Base-by-base conservation (phyloP, 192 early-diverging fungal species). In the Umbelopsis sp. region DNA sequence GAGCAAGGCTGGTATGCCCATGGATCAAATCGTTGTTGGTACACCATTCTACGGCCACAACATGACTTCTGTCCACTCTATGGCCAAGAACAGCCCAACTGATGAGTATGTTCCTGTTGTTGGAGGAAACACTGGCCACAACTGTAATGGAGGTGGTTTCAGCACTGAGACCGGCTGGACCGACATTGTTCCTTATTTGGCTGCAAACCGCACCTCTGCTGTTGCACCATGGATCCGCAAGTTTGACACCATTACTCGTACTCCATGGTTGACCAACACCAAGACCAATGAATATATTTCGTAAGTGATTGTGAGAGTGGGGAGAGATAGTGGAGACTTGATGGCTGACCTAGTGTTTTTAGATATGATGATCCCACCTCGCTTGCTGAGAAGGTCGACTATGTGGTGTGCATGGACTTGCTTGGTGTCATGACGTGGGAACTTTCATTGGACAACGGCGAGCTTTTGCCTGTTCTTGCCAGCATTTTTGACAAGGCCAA, bases 221-320 rank as follows among this genome's bases (percentile, higher is more conserved):
- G 66, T 70, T 15, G 46, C 78, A 5, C 80, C 78, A 13, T 90
- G 84, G 84, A 50, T 83, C 1, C 75, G 81, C 27, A 74, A 84
- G 30, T 89, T 80, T 77, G 85, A 89, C 53, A 20, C 75, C 3
- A 72, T 73, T n/a, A 83, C 80, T 1, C 75, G 83, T 6, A 87
- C 88, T 0, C 87, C 88, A 15, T 87, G 85, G 84, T 71, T 90
- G 48, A 84, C 77, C 74, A 83, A 86, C 67, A 48, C 53, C 4
- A 70, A 74, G 3, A 82, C 79, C 9, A 77, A 47, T 30, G 72
- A 74, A 41, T 86, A 81, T 70, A 77, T 90, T 16, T 85, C 87
- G 1, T 90, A 87, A 37, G 69, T 71, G 49, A 22, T 13, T 9
- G 1, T 4, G 25, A 55, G 22, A 23, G 13, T 30, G 21, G 25